Evolutionary conservation across 768 basidiomycete genomes (phyloP).

Genomic region (Mycena venus): DNA sequence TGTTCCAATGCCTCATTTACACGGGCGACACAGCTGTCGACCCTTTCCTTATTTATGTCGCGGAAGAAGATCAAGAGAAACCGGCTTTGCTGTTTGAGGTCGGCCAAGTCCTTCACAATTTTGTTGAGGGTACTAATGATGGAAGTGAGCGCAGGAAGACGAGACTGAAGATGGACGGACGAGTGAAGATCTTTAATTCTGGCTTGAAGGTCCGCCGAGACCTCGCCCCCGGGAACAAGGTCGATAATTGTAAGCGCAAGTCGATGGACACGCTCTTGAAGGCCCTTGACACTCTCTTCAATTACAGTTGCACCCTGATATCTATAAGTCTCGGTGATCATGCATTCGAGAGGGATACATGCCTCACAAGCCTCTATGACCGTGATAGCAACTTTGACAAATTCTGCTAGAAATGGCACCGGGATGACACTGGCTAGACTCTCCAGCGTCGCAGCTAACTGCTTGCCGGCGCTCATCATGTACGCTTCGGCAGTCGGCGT

Average conservation of each 20-base stretch:
- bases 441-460: not conserved
- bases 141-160: not conserved
- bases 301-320: not conserved
- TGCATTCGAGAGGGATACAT: not conserved
- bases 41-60: not conserved
- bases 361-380: slow-evolving; percentile 14
- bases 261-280: not conserved
- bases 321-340: not conserved
- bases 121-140: not conserved
- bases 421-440: not conserved
- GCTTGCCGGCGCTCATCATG: not conserved
- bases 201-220: not conserved
- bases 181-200: not conserved
- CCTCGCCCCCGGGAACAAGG: not conserved
- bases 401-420: slow-evolving; percentile 2
- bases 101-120: not conserved
- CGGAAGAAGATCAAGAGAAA: slow-evolving; percentile 2
- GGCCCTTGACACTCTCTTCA: slow-evolving; percentile 5
- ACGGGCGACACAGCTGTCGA: slow-evolving; percentile 1
- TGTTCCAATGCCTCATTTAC: not conserved
- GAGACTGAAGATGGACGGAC: not conserved
- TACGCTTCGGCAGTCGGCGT: not conserved
- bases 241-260: not conserved
- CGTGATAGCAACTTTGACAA: slow-evolving; percentile 12
- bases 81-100: slow-evolving; percentile 5